A percentile compares a stretch with the other conserved stretches of the same genome.
Conservation (phyloP, 192 early-diverging fungal genomes). For the Dissophora globulifera region DNA sequence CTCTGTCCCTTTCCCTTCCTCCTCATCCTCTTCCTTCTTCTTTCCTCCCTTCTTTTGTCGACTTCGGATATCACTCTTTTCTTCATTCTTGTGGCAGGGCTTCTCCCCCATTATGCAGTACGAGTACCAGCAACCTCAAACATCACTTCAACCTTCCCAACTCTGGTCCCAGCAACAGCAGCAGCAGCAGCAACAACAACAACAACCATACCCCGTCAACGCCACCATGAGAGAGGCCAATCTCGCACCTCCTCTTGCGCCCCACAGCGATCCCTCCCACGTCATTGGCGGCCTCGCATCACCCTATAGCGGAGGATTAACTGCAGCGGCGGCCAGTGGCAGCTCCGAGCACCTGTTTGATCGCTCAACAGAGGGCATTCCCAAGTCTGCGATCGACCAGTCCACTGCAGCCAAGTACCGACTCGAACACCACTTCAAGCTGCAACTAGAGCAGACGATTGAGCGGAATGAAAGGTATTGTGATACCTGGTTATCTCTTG, state of each 20-base stretch:
- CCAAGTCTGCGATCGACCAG: constrained; percentile 85
- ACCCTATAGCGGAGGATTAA: no score
- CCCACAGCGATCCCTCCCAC: no score
- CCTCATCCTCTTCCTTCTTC: not conserved
- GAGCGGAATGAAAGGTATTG: constrained; percentile 83
- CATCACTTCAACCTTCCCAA: not conserved
- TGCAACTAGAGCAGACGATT: constrained; percentile 86
- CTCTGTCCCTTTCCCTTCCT: constrained; percentile 6
- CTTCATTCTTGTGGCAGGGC: not conserved
- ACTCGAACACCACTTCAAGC: constrained; percentile 94
- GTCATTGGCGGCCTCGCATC: no score
- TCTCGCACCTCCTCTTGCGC: no score
- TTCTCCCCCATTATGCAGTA: constrained; percentile 23
- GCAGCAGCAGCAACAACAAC: constrained; percentile 12
- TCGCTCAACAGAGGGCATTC: constrained; percentile 78
- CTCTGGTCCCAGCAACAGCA: constrained; percentile 13
- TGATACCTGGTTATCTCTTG: no score
- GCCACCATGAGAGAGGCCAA: no score
- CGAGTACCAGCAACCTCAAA: constrained; percentile 31
- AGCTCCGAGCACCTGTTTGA: constrained; percentile 62
- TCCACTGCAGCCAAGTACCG: constrained; percentile 90
- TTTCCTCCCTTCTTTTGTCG: not conserved
- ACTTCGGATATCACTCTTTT: not conserved
- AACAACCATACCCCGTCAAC: no score
- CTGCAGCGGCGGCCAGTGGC: constrained; percentile 1